phyloP scores from a whole-genome alignment of 352 stramenopile genomes.

The Globisporangium apiculatum region DNA sequence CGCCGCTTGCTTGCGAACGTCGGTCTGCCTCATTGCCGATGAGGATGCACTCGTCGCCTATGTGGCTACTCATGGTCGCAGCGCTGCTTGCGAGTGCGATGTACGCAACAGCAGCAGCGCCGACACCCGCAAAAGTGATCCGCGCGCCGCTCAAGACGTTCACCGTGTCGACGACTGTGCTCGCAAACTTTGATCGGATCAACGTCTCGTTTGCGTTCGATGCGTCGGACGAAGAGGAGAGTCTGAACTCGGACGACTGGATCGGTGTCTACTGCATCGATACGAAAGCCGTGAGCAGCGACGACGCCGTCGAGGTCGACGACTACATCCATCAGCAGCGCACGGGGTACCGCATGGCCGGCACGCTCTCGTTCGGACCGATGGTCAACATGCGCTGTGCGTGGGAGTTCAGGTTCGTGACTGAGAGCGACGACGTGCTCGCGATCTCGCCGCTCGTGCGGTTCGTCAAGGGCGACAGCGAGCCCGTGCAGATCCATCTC shows the following conservation, averaged over 20 bases:
- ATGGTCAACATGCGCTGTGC: constrained; percentile 26
- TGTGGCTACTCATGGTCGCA: not conserved
- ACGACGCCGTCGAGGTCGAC: not conserved
- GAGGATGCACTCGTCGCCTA: not conserved
- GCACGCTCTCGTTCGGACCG: constrained; percentile 12
- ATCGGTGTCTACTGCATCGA: constrained; percentile 16
- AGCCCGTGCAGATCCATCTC: constrained; percentile 25
- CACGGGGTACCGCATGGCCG: not conserved
- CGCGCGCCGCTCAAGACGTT: constrained; percentile 8
- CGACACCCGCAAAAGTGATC: constrained; percentile 1
- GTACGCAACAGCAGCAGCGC: not conserved
- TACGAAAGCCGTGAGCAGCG: not conserved
- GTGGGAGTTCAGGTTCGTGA: constrained; percentile 26
- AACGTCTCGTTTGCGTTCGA: constrained; percentile 24
- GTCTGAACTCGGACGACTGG: constrained; percentile 10
- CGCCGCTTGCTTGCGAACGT: too few species aligned
- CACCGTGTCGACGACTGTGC: constrained; percentile 3
- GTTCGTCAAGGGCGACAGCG: constrained; percentile 24
- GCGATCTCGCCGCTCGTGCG: constrained; percentile 24
- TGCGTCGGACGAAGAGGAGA: constrained; percentile 4
- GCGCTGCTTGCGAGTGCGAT: not conserved
- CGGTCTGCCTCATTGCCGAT: too few species aligned
- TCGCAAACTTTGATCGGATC: constrained; percentile 27
- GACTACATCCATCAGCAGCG: constrained; percentile 12
- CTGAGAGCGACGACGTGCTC: constrained; percentile 21